A percentile compares a stretch with the other conserved stretches of the same genome.
Evolutionary conservation across 306 rosid genomes (phyloP).

Genomic region (Glycyrrhiza uralensis): DNA sequence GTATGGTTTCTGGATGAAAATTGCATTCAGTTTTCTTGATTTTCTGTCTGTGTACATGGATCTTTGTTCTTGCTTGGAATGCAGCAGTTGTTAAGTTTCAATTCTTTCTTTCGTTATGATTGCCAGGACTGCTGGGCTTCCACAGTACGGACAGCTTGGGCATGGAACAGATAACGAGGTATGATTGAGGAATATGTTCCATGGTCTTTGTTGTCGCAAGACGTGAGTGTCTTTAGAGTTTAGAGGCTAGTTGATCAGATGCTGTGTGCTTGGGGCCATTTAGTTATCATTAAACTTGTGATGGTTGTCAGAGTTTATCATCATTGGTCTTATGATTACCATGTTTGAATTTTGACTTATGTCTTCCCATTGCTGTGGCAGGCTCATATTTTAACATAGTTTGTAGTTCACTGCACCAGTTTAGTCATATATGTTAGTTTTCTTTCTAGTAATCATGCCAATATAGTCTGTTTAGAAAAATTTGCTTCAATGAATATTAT

Average conservation of each 20-base stretch:
- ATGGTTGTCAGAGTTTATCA: not conserved
- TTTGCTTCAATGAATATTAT: not conserved
- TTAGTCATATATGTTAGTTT: not conserved
- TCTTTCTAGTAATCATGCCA: not conserved
- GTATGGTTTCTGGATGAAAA: constrained; percentile 62
- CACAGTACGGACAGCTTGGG: constrained; percentile 96
- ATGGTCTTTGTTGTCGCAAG: constrained; percentile 14
- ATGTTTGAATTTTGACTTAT: not conserved
- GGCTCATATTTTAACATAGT: not conserved
- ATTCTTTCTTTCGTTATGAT: constrained; percentile 19
- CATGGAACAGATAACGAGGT: constrained; percentile 99
- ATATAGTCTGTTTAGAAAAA: not conserved
- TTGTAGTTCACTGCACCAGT: not conserved
- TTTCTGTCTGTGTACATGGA: not conserved
- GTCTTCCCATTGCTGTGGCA: not conserved
- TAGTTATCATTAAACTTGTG: not conserved
- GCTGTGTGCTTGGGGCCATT: not conserved
- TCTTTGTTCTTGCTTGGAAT: constrained; percentile 1
- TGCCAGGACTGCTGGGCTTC: constrained; percentile 91
- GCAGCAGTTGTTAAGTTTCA: constrained; percentile 15
- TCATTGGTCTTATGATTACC: not conserved
- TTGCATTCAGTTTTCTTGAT: constrained; percentile 17
- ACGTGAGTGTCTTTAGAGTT: not conserved
- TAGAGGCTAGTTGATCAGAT: not conserved
- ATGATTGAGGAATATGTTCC: constrained; percentile 17